Evolutionary conservation across 208 protist genomes (phyloP).

Genomic region (Trypanosoma scelopori): DNA sequence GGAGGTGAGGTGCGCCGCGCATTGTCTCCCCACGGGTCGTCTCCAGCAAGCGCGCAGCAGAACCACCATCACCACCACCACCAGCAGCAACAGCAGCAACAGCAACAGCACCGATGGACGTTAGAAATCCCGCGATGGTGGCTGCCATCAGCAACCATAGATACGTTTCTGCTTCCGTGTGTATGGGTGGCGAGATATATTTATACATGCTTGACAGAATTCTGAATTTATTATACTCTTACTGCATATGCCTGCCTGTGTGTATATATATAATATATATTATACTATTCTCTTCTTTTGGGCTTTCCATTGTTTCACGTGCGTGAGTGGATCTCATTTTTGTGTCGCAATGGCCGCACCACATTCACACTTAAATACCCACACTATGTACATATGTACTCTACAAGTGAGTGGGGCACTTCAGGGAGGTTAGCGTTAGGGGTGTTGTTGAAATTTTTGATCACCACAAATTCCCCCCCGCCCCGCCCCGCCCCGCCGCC

Average conservation of each 20-base stretch:
- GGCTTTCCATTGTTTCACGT: constrained; percentile 12
- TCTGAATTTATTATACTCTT: background rate
- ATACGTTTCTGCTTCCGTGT: too few relatives aligned
- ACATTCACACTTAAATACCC: too few relatives aligned
- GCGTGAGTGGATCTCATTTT: background rate
- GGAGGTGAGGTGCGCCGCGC: too few relatives aligned
- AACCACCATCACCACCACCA: too few relatives aligned
- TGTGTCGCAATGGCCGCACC: background rate
- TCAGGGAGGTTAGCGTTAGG: background rate
- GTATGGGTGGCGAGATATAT: background rate
- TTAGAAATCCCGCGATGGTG: background rate
- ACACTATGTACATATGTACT: too few relatives aligned
- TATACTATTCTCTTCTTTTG: constrained; percentile 18
- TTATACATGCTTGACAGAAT: background rate
- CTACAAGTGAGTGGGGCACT: too few relatives aligned
- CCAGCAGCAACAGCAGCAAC: too few relatives aligned
- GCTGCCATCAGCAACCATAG: background rate
- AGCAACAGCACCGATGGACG: background rate
- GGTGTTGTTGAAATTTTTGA: too few relatives aligned
- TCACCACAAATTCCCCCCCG: too few relatives aligned
- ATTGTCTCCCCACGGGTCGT: too few relatives aligned
- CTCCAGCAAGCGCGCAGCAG: too few relatives aligned
- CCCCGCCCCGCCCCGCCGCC: too few relatives aligned
- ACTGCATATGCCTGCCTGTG: background rate
- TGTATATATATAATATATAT: constrained; percentile 10